These are phyloP conservation scores for Coemansia sp. DNA, from an alignment of 192 early-diverging fungal species.

Conservation along the genomic window DNA sequence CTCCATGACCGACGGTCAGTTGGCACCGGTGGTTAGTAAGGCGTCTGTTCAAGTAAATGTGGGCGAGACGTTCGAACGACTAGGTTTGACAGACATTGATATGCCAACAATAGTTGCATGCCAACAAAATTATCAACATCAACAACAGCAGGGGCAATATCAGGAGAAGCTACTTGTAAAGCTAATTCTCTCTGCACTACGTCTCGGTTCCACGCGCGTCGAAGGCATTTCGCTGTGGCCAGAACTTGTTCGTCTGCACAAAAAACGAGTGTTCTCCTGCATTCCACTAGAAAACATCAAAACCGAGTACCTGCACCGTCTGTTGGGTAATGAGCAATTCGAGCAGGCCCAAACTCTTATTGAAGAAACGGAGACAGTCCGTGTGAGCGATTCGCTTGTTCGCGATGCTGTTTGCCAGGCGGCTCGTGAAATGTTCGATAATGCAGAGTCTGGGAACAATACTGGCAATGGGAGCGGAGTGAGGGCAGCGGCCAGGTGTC, in stretches of 20 bases:
- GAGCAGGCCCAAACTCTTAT: slow-evolving; percentile 25
- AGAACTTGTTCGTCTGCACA: neutral
- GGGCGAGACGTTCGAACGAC: neutral
- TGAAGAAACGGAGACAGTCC: slow-evolving; percentile 9
- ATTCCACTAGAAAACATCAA: slow-evolving; percentile 19
- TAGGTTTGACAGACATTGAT: slow-evolving; percentile 10
- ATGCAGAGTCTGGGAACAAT: slow-evolving; percentile 29
- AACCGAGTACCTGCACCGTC: slow-evolving; percentile 15
- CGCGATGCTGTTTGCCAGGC: slow-evolving; percentile 33
- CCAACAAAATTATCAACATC: slow-evolving; percentile 7
- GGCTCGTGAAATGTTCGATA: slow-evolving; percentile 44
- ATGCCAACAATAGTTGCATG: slow-evolving; percentile 11
- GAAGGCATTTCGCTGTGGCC: slow-evolving; percentile 16
- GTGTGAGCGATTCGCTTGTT: neutral
- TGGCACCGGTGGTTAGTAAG: neutral
- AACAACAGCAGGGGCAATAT: neutral
- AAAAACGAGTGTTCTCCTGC: slow-evolving; percentile 7
- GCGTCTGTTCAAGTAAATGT: slow-evolving; percentile 9
- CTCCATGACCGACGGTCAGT: slow-evolving; percentile 2
- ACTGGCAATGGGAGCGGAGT: slow-evolving; percentile 15
- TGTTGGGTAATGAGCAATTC: slow-evolving; percentile 21
- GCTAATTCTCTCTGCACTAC: slow-evolving; percentile 1
- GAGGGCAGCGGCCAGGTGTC: slow-evolving; percentile 21
- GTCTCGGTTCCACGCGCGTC: neutral
- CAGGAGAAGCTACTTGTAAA: slow-evolving; percentile 23